phyloP scores from a whole-genome alignment of 306 rosid genomes.

The Trifolium repens region DNA sequence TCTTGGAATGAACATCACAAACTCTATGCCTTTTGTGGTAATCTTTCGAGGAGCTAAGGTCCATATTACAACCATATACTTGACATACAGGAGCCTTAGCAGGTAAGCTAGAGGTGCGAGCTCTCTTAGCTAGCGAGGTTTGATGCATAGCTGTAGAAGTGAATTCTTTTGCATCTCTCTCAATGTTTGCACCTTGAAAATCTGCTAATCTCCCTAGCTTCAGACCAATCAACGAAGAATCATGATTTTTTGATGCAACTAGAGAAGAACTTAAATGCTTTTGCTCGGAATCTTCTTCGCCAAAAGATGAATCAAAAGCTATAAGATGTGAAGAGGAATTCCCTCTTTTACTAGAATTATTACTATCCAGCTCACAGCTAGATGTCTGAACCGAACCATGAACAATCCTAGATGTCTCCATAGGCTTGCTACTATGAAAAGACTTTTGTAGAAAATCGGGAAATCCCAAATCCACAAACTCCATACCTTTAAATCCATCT shows the following conservation, averaged over 20 bases:
- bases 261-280: slow-evolving; percentile 53
- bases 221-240: slow-evolving; percentile 63
- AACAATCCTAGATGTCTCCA: slow-evolving; percentile 41
- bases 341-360: slow-evolving; percentile 46
- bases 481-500: slow-evolving; percentile 59
- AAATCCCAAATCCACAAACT: slow-evolving; percentile 61
- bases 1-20: slow-evolving; percentile 86
- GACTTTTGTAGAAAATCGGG: slow-evolving; percentile 57
- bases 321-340: slow-evolving; percentile 58
- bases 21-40: slow-evolving; percentile 85
- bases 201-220: slow-evolving; percentile 71
- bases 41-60: slow-evolving; percentile 78
- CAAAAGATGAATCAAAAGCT: slow-evolving; percentile 56
- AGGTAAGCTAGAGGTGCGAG: slow-evolving; percentile 50
- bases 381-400: neutral
- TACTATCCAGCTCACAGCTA: slow-evolving; percentile 54
- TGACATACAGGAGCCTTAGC: slow-evolving; percentile 67
- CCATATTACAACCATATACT: slow-evolving; percentile 77
- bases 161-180: slow-evolving; percentile 41
- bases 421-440: slow-evolving; percentile 44
- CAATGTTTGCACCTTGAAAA: slow-evolving; percentile 44
- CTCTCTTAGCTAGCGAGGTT: slow-evolving; percentile 49
- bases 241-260: slow-evolving; percentile 47
- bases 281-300: slow-evolving; percentile 61
- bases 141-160: slow-evolving; percentile 40